Evolutionary conservation across 2,329 filamentous ascomycete genomes (phyloP).

Genomic region (Fusarium euwallaceae): DNA sequence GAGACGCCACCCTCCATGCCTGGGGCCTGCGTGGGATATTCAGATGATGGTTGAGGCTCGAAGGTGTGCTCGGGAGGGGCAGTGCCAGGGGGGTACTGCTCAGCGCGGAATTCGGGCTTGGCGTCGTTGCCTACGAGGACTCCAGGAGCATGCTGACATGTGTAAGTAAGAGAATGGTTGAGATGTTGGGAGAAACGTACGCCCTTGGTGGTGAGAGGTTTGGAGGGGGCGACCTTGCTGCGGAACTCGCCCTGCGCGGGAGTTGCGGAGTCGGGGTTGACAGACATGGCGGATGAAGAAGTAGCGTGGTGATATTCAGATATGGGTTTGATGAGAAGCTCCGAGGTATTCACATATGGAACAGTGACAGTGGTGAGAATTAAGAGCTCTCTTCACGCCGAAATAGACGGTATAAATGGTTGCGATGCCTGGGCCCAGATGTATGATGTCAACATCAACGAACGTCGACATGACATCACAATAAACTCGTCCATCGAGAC

Average conservation of each 20-base stretch:
- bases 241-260: conserved; percentile 68
- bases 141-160: conserved; percentile 72
- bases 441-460: conserved; percentile 33
- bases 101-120: conserved; percentile 72
- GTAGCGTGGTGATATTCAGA: neutral
- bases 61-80: conserved; percentile 65
- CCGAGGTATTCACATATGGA: conserved; percentile 2
- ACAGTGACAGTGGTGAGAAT: conserved; percentile 1
- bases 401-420: conserved; percentile 22
- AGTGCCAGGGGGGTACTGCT: conserved; percentile 72
- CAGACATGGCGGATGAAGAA: conserved; percentile 54
- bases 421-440: neutral
- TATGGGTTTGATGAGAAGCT: neutral
- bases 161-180: conserved; percentile 20
- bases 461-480: conserved; percentile 36
- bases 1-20: conserved; percentile 45
- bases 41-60: conserved; percentile 54
- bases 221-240: conserved; percentile 61
- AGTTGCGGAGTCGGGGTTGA: conserved; percentile 66
- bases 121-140: conserved; percentile 70
- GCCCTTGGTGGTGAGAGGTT: conserved; percentile 67
- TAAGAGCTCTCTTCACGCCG: neutral
- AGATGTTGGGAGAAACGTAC: conserved; percentile 56
- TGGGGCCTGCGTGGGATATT: conserved; percentile 53
- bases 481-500: neutral